A percentile compares a stretch with the other conserved stretches of the same genome.
Conservation (phyloP, 2,329 filamentous ascomycete species). For the Trichoderma sp. region DNA sequence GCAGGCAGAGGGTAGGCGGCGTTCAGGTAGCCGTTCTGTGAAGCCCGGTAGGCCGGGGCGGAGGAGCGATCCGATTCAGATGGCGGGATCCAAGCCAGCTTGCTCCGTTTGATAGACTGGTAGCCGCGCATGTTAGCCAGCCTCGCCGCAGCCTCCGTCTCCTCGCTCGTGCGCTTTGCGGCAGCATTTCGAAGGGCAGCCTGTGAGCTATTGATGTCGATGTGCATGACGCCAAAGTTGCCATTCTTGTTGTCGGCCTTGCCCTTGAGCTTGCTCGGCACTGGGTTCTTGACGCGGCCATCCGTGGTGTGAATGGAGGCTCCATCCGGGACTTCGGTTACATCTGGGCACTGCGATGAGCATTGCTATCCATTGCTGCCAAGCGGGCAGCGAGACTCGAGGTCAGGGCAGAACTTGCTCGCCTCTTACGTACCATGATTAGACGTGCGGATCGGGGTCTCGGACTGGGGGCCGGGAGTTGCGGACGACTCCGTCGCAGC, state of each 20-base stretch:
- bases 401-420: neutral
- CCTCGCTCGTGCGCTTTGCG: constrained; percentile 64
- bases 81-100: constrained; percentile 38
- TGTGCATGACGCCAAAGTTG: constrained; percentile 66
- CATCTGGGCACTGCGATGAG: constrained; percentile 22
- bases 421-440: constrained; percentile 27
- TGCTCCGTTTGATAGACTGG: constrained; percentile 51
- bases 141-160: constrained; percentile 60
- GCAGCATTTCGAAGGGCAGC: constrained; percentile 55
- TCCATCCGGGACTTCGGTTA: constrained; percentile 22
- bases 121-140: constrained; percentile 58
- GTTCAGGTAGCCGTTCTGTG: constrained; percentile 22
- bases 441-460: constrained; percentile 22
- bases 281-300: constrained; percentile 53
- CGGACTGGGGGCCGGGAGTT: constrained; percentile 8
- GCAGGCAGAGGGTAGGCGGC: constrained; percentile 23
- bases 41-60: constrained; percentile 19
- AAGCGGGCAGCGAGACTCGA: neutral
- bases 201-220: constrained; percentile 53
- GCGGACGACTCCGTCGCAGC: constrained; percentile 21
- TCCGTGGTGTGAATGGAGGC: constrained; percentile 33
- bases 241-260: constrained; percentile 59
- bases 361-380: neutral
- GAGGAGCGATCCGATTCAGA: constrained; percentile 22
- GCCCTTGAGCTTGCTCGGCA: constrained; percentile 64